phyloP scores from a whole-genome alignment of 352 stramenopile species.

The Phytophthora hybrid region DNA sequence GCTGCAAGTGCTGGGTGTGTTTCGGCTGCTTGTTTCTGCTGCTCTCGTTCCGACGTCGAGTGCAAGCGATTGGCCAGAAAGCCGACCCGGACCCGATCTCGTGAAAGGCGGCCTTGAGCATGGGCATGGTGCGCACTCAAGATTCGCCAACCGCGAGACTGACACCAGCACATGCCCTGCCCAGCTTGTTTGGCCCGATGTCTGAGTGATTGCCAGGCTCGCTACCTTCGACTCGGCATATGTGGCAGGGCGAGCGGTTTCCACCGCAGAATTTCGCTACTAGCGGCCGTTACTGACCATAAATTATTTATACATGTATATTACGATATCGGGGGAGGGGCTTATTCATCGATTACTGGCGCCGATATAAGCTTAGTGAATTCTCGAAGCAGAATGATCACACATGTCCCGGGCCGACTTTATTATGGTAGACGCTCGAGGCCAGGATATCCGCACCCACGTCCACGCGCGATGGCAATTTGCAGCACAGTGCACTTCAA shows the following conservation, averaged over 20 bases:
- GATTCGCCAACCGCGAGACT: constrained; percentile 12
- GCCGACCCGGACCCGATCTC: not conserved
- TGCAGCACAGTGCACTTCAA: constrained; percentile 7
- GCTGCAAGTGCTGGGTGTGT: constrained; percentile 32
- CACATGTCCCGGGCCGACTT: too few relatives aligned
- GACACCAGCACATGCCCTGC: not conserved
- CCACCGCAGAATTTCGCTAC: constrained; percentile 12
- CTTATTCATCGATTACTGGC: not conserved
- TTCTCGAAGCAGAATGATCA: too few relatives aligned
- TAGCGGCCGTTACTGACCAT: constrained; percentile 17
- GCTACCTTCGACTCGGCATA: too few relatives aligned
- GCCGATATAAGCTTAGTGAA: too few relatives aligned
- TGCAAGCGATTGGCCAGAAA: not conserved
- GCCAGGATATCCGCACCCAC: constrained; percentile 30
- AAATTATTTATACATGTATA: not conserved
- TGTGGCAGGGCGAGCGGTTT: constrained; percentile 5
- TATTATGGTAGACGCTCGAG: constrained; percentile 1
- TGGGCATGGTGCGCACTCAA: constrained; percentile 4
- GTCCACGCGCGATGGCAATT: constrained; percentile 1
- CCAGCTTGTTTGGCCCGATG: not conserved
- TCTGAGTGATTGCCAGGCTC: constrained; percentile 9
- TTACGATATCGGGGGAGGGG: not conserved
- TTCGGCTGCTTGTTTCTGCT: constrained; percentile 36
- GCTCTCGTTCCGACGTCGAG: constrained; percentile 28
- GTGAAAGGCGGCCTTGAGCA: constrained; percentile 19